Evolutionary conservation across 1,284 basidiomycete genomes (phyloP), one percentile per base, ranked within the genome.

Genomic region (Moesziomyces parantarcticus): DNA sequence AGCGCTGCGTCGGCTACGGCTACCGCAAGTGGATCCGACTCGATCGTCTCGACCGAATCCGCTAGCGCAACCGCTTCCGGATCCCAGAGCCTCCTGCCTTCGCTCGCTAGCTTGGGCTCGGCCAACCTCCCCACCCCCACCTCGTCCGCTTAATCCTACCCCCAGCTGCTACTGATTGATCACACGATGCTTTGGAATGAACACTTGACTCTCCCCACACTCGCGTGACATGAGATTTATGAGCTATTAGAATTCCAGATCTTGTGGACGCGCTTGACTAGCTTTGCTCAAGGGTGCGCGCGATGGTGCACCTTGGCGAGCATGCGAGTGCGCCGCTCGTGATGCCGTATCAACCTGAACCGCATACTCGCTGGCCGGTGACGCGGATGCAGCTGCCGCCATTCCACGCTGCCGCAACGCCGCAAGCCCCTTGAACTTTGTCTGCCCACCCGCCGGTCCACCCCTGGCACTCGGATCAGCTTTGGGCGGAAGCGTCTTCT

Each of bases 351-450:
- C 67, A 16, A 70, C 18, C n/a, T 70, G 57, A 6, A 70, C 67
- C 10, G 54, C 8, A 29, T 52, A 58, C 42, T 70, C 67, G 25
- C 16, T 25, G 5, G 20, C 20, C 11, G 36, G 44, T 5, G 47
- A 41, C 5, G 58, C 53, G 0, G 60, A 55, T 10, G 61, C 57
- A 20, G 44, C 44, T 2, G 63, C 69, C 20, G 70, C 70, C 22
- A 68, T 14, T 5, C 64, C 64, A 16, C 64, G 58, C 26, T 73
- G 69, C 16, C 69, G 47, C 6, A 72, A 51, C 16, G 69, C 58
- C 5, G 63, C 45, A n/a, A 70, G 44, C 1, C 63, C 63, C 20
- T 34, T 53, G 23, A 67, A 60, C 46, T 64, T 66, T 2, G 58
- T 51, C 41, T 50, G 29, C 25, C 25, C 29, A 29, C 29, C 29